A percentile compares a stretch with the other conserved stretches of the same genome.
Evolutionary conservation across 352 stramenopile species (phyloP).

Genomic region (Phytophthora pini): DNA sequence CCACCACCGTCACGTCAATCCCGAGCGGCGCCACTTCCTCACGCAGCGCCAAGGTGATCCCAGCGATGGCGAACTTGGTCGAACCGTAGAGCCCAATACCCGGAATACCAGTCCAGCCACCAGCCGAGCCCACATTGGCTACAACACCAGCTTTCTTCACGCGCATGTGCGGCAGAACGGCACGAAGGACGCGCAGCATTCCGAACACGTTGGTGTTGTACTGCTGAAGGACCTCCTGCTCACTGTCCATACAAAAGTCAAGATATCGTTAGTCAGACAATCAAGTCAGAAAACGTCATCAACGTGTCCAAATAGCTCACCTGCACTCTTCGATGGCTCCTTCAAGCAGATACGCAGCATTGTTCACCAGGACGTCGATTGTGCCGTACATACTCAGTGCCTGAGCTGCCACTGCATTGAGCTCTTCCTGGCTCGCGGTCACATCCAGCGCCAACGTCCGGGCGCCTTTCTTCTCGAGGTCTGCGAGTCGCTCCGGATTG

Average conservation of each 20-base stretch:
- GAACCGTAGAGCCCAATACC: conserved; percentile 44
- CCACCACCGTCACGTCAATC: conserved; percentile 51
- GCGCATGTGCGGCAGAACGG: conserved; percentile 51
- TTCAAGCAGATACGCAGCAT: conserved; percentile 47
- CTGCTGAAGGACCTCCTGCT: conserved; percentile 41
- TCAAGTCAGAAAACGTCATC: conserved; percentile 31
- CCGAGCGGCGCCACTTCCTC: conserved; percentile 41
- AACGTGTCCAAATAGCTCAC: conserved; percentile 18
- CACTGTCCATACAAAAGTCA: conserved; percentile 27
- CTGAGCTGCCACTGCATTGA: conserved; percentile 29
- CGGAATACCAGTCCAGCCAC: conserved; percentile 36
- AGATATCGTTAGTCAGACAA: conserved; percentile 27
- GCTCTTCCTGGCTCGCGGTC: conserved; percentile 34
- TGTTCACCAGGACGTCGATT: conserved; percentile 55
- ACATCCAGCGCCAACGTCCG: conserved; percentile 45
- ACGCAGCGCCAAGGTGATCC: conserved; percentile 39
- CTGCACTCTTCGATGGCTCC: conserved; percentile 51
- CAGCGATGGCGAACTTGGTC: conserved; percentile 52
- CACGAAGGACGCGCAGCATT: conserved; percentile 38
- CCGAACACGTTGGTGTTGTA: conserved; percentile 63
- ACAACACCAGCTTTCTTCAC: conserved; percentile 40
- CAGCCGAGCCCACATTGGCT: conserved; percentile 50
- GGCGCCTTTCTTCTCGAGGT: conserved; percentile 38
- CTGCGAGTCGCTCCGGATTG: conserved; percentile 25
- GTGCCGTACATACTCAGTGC: conserved; percentile 30